Percentiles rank a stretch among this genome's conserved stretches.
These are phyloP conservation scores for Asterophora parasitica DNA, from an alignment of 768 basidiomycete species.

Conservation along the genomic window DNA sequence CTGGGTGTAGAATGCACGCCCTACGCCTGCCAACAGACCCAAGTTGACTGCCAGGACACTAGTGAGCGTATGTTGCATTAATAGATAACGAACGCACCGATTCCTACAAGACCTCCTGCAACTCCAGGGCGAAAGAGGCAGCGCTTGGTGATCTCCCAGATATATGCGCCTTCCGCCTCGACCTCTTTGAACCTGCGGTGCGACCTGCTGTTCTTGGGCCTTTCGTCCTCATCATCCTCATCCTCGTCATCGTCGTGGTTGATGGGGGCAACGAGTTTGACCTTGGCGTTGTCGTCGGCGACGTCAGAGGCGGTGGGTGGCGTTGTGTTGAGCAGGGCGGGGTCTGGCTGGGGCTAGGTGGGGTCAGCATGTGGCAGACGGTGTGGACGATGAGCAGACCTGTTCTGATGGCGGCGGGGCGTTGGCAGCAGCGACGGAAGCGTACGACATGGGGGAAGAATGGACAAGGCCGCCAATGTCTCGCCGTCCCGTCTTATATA, in stretches of 20 bases:
- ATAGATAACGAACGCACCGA: conserved; percentile 39
- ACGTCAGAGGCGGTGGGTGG: conserved; percentile 31
- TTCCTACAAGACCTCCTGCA: conserved; percentile 66
- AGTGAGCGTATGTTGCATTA: background rate
- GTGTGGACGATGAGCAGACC: conserved; percentile 25
- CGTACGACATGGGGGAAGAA: conserved; percentile 60
- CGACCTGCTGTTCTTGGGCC: conserved; percentile 20
- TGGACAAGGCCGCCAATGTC: background rate
- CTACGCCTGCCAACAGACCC: conserved; percentile 57
- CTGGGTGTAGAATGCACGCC: conserved; percentile 59
- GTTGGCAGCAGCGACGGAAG: conserved; percentile 58
- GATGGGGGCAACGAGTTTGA: conserved; percentile 47
- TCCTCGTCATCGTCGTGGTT: conserved; percentile 8
- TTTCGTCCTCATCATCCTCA: no score
- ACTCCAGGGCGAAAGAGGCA: conserved; percentile 62
- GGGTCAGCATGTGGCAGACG: conserved; percentile 3
- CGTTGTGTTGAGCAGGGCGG: conserved; percentile 53
- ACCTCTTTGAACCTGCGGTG: conserved; percentile 36
- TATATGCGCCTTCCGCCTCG: conserved; percentile 46
- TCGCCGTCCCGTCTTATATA: conserved; percentile 8
- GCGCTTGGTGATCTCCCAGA: conserved; percentile 48
- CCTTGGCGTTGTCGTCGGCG: conserved; percentile 47
- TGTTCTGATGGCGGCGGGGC: conserved; percentile 43
- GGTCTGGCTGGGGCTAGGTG: conserved; percentile 59
- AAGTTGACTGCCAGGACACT: conserved; percentile 52